Percentiles rank a stretch among this genome's conserved stretches.
These are phyloP conservation scores for Glomus cerebriforme DNA, from an alignment of 192 early-diverging fungal species.

Conservation along the genomic window DNA sequence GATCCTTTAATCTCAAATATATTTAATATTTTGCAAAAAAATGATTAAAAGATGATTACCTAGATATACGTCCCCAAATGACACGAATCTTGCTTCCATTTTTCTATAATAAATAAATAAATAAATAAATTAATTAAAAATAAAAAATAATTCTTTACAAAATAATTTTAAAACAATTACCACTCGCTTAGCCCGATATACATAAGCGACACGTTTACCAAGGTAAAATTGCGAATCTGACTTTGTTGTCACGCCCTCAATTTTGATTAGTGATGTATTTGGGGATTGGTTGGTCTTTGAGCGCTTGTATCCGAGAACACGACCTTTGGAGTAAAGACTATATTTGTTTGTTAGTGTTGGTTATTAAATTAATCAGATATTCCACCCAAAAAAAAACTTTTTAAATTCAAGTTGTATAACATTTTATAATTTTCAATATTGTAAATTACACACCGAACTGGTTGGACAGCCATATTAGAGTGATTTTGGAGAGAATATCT, in stretches of 20 bases:
- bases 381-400: no score
- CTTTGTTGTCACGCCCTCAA: constrained; percentile 90
- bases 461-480: neutral
- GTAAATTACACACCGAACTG: constrained; percentile 10
- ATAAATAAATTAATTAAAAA: neutral
- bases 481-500: neutral
- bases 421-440: neutral
- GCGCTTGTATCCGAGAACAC: constrained; percentile 94
- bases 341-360: neutral
- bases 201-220: constrained; percentile 97
- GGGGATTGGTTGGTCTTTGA: constrained; percentile 89
- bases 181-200: constrained; percentile 90
- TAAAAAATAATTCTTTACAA: neutral
- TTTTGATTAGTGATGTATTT: constrained; percentile 88
- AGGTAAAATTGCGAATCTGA: constrained; percentile 95
- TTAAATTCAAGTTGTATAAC: neutral
- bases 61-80: constrained; percentile 97
- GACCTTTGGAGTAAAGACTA: constrained; percentile 98
- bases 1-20: neutral
- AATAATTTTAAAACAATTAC: constrained; percentile 27
- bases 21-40: neutral
- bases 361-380: neutral
- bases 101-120: constrained; percentile 38
- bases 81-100: constrained; percentile 94
- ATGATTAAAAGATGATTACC: constrained; percentile 37